Base-by-base conservation (phyloP, 2,329 filamentous ascomycete species). In the Aureobasidium sp. region DNA sequence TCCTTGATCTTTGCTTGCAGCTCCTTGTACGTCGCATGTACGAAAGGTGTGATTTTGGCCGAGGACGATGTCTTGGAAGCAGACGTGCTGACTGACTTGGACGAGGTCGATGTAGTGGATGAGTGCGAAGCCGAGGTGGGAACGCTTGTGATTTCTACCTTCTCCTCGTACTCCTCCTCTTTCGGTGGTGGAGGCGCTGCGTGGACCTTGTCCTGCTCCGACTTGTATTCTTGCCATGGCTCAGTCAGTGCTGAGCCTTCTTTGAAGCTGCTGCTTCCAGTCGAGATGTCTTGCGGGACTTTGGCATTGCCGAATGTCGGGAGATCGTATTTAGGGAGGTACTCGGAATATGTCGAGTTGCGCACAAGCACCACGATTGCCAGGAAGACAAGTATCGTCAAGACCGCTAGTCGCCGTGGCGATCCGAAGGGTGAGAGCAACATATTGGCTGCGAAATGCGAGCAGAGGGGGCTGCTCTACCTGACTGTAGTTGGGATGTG, bases 391-490 rank as follows among this genome's bases (percentile, higher is more conserved):
- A 75, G 59, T 39, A 74, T 67, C 29, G 69, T 70, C 60, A 76
- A 64, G 59, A 77, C 65, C 37, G 67, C 68, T 64, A 77, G 70
- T 66, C 71, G 72, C 66, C 73, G 71, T 8, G 74, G 72, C 62
- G 74, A 73, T n/a, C 66, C 62, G 37, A 67, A 69, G 11, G 63
- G 44, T 15, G 66, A 65, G 37, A 68, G 62, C 44, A 70, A 65
- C 69, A 70, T 70, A 6, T 37, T 21, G 21, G 21, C 21, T 39
- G 21, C 21, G 13, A 5, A 29, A 11, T 41, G 16, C 29, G 54
- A 45, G 37, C 54, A 58, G 54, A 58, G 54, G 54, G 32, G 44
- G 8, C 54, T 58, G 54, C 54, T 58, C 41, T 58, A 21, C 54
- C 54, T 47, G 27, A 7, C 34, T 16, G 41, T 42, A 55, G 52